Base-by-base conservation (phyloP, 2,329 filamentous ascomycete species). In the Proliferodiscus dingleyae region DNA sequence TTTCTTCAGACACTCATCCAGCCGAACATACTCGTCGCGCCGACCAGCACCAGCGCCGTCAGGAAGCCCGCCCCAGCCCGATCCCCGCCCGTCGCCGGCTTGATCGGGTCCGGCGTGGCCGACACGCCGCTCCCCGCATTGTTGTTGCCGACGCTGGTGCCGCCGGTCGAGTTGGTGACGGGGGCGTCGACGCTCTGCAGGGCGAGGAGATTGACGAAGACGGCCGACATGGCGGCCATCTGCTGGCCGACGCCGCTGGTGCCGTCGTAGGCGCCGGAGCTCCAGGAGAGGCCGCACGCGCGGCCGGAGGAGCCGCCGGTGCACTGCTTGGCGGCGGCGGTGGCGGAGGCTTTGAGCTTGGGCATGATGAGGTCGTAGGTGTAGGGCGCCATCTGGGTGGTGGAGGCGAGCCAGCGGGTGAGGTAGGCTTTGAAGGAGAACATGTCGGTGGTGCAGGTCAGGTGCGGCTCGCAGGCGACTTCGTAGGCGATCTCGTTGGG, bases 341-440 rank as follows among this genome's bases (percentile, higher is more conserved):
- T 33, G 3, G 81, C 80, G 1, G 80, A 83, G 5, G 75, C 68
- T 10, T 65, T 65, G 2, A 85, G 67, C 23, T 74, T 67, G 0
- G 73, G 73, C 63, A 78, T 74, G 59, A 85, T 70, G 7, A 65
- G 63, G 22, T 71, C 64, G 47, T 68, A 69, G 3, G 78, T 81
- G 64, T 78, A 73, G 0, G 80, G 80, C 0, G 77, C 80, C 46
- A 82, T 66, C 55, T 81, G 74, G 2, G 73, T 73, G 10, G 77
- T 72, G 4, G 73, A 68, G 8, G 76, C 79, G 61, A 76, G 64
- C 73, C 78, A 85, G 30, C 81, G 75, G 0, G 74, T 67, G 5
- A 84, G 69, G 58, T 81, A 84, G 9, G 78, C 79, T 64, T 85
- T 85, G 71, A 85, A 85, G 1, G 74, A 75, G 37, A 71, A 73